Evolutionary conservation across 2,329 filamentous ascomycete genomes (phyloP).

Genomic region (Cladosporium sp.): DNA sequence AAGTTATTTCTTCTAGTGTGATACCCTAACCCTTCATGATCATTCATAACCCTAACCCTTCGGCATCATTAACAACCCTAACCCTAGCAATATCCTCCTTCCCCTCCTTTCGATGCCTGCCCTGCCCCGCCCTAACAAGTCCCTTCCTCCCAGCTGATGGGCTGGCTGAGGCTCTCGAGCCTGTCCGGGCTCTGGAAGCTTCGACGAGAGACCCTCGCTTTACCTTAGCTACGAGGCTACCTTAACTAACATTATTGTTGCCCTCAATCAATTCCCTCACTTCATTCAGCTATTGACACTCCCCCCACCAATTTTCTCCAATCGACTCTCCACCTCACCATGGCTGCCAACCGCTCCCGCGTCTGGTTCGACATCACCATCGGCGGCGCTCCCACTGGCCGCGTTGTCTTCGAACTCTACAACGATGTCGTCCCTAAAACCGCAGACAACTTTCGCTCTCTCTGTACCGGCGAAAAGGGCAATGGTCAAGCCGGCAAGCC

Average conservation of each 20-base stretch:
- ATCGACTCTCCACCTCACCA: not conserved
- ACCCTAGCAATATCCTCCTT: no score
- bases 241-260: no score
- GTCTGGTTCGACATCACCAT: conserved; percentile 94
- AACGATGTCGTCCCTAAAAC: conserved; percentile 78
- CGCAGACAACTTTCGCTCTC: conserved; percentile 88
- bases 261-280: not conserved
- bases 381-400: conserved; percentile 66
- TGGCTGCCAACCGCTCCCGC: conserved; percentile 54
- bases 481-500: conserved; percentile 73
- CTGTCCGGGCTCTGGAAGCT: conserved; percentile 9
- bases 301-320: not conserved
- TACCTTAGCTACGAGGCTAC: no score
- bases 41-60: no score
- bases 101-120: no score
- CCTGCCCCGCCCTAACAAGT: no score
- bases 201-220: conserved; percentile 1
- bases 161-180: not conserved
- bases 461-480: conserved; percentile 95
- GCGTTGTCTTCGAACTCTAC: conserved; percentile 78
- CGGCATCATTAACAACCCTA: no score
- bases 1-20: no score
- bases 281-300: not conserved
- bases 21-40: no score
- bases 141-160: no score